Evolutionary conservation across 192 early-diverging fungal species (phyloP).

Genomic region (Dissophora globulifera): DNA sequence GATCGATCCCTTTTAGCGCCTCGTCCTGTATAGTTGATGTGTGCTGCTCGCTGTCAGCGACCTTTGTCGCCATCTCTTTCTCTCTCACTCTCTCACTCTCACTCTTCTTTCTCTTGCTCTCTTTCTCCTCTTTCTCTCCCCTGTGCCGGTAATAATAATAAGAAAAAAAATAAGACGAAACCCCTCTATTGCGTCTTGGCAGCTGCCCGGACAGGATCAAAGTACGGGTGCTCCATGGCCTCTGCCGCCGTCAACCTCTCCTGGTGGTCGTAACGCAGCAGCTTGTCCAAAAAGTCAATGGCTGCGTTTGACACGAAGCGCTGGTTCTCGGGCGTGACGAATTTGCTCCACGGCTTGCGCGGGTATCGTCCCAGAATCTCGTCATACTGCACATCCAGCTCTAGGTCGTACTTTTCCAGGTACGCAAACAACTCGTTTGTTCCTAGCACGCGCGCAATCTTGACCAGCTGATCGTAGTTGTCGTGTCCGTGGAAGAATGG

Average conservation of each 20-base stretch:
- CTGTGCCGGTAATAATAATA: too few relatives aligned
- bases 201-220: slow-evolving; percentile 61
- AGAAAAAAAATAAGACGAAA: too few relatives aligned
- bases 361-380: slow-evolving; percentile 94
- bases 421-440: slow-evolving; percentile 95
- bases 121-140: too few relatives aligned
- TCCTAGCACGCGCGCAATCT: slow-evolving; percentile 97
- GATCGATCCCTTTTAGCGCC: too few relatives aligned
- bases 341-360: slow-evolving; percentile 88
- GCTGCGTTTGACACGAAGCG: slow-evolving; percentile 89
- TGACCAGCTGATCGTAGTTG: slow-evolving; percentile 99
- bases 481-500: slow-evolving; percentile 99
- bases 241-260: slow-evolving; percentile 85
- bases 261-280: slow-evolving; percentile 94
- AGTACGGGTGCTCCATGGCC: slow-evolving; percentile 93
- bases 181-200: slow-evolving; percentile 52
- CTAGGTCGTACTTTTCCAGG: slow-evolving; percentile 95
- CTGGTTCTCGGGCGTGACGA: slow-evolving; percentile 88
- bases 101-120: too few relatives aligned
- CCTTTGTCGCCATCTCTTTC: too few relatives aligned
- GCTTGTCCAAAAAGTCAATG: slow-evolving; percentile 89
- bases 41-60: too few relatives aligned
- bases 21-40: too few relatives aligned
- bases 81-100: too few relatives aligned
- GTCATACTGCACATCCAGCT: slow-evolving; percentile 90